phyloP scores from a whole-genome alignment of 2,329 filamentous ascomycete genomes.

The Cercospora citrullina region DNA sequence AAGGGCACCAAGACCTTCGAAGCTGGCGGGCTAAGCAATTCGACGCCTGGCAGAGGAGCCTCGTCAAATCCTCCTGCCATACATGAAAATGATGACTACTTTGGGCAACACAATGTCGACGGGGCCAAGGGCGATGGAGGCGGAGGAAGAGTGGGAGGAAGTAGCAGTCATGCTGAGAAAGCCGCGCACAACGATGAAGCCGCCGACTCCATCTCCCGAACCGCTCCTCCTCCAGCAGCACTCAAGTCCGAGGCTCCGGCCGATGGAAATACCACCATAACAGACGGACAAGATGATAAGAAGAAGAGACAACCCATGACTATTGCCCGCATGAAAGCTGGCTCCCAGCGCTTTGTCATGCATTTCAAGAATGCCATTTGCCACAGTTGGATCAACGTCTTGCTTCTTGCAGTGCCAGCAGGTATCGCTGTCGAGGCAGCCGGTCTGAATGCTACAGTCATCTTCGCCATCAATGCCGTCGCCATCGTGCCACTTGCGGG shows the following conservation, averaged over 20 bases:
- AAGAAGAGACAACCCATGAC: slow-evolving; percentile 48
- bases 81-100: slow-evolving; percentile 9
- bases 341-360: slow-evolving; percentile 55
- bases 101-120: slow-evolving; percentile 27
- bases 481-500: slow-evolving; percentile 55
- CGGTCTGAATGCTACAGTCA: slow-evolving; percentile 43
- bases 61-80: slow-evolving; percentile 30
- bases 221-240: slow-evolving; percentile 39
- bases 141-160: slow-evolving; percentile 12
- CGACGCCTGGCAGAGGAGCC: slow-evolving; percentile 30
- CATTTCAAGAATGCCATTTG: slow-evolving; percentile 61
- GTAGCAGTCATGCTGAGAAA: slow-evolving; percentile 28
- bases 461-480: slow-evolving; percentile 55
- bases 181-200: slow-evolving; percentile 28
- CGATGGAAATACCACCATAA: slow-evolving; percentile 57
- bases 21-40: slow-evolving; percentile 38
- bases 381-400: slow-evolving; percentile 75
- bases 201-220: slow-evolving; percentile 26
- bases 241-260: slow-evolving; percentile 52
- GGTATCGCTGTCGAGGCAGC: slow-evolving; percentile 65
- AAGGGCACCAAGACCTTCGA: slow-evolving; percentile 29
- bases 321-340: slow-evolving; percentile 51
- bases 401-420: slow-evolving; percentile 75
- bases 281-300: slow-evolving; percentile 33
- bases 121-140: slow-evolving; percentile 35